A percentile compares a stretch with the other conserved stretches of the same genome.
Conservation (phyloP, 345 rosid species). For the Citrus inodora region DNA sequence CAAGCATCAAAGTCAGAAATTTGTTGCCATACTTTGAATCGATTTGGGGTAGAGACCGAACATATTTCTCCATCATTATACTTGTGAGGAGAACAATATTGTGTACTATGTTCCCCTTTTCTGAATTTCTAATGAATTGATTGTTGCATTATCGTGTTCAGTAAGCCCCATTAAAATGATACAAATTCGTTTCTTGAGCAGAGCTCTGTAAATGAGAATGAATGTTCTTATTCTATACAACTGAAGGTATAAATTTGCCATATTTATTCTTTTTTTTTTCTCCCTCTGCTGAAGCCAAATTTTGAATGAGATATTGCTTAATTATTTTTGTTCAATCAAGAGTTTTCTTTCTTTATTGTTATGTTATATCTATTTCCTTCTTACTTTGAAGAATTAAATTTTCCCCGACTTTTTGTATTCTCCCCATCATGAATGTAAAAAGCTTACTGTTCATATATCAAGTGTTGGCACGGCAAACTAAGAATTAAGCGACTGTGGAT, state of each 20-base stretch:
- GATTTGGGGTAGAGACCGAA: background rate
- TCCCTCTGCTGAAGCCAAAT: too few species aligned
- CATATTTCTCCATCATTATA: too few species aligned
- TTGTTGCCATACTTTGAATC: background rate
- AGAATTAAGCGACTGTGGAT: too few species aligned
- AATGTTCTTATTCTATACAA: background rate
- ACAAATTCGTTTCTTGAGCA: background rate
- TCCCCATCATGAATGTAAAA: too few species aligned
- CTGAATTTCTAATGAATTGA: background rate
- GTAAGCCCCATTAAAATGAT: background rate
- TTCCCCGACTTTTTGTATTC: too few species aligned
- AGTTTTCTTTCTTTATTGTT: too few species aligned
- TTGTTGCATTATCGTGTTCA: background rate
- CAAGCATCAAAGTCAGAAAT: background rate
- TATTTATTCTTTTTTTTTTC: background rate
- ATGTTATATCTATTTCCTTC: too few species aligned
- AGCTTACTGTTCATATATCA: too few species aligned
- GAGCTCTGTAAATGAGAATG: background rate
- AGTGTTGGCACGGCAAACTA: too few species aligned
- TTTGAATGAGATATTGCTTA: too few species aligned
- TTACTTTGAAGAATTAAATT: too few species aligned
- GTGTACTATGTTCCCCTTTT: background rate
- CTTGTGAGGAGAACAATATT: background rate
- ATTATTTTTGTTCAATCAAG: too few species aligned
- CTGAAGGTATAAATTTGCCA: background rate